These are phyloP conservation scores for Lactarius vividus DNA, from an alignment of 768 basidiomycete genomes.

Conservation along the genomic window DNA sequence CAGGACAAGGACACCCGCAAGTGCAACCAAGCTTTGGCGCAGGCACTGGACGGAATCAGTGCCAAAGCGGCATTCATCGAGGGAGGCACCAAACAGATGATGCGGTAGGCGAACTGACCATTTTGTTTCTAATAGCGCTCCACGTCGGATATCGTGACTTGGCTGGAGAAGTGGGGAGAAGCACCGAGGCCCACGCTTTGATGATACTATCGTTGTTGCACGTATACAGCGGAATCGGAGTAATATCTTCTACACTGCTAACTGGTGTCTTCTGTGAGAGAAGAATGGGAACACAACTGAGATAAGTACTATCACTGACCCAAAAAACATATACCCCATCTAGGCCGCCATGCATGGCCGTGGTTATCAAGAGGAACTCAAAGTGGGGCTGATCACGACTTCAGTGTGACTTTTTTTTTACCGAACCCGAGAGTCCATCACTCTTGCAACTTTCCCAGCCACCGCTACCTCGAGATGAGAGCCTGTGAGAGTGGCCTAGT, in stretches of 20 bases:
- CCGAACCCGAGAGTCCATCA: too few species aligned
- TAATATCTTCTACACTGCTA: background rate
- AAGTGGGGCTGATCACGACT: background rate
- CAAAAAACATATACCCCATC: too few species aligned
- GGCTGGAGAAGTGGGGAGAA: constrained; percentile 25
- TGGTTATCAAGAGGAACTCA: too few species aligned
- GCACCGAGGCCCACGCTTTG: background rate
- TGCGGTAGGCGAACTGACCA: background rate
- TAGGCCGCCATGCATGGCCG: too few species aligned
- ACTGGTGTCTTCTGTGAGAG: background rate
- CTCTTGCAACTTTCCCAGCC: too few species aligned
- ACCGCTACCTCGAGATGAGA: too few species aligned
- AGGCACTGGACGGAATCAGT: constrained; percentile 24
- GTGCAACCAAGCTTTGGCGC: constrained; percentile 26
- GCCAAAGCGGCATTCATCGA: constrained; percentile 21
- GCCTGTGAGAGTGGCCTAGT: too few species aligned
- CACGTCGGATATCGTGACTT: constrained; percentile 18
- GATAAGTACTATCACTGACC: background rate
- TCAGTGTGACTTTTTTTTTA: too few species aligned
- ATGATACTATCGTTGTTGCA: background rate
- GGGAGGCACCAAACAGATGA: constrained; percentile 4
- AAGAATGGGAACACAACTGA: background rate
- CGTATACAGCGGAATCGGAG: background rate
- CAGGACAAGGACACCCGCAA: constrained; percentile 25
- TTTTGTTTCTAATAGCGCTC: constrained; percentile 16